These are phyloP conservation scores for Globisporangium paroecandrum DNA, from an alignment of 352 stramenopile genomes.

Conservation along the genomic window DNA sequence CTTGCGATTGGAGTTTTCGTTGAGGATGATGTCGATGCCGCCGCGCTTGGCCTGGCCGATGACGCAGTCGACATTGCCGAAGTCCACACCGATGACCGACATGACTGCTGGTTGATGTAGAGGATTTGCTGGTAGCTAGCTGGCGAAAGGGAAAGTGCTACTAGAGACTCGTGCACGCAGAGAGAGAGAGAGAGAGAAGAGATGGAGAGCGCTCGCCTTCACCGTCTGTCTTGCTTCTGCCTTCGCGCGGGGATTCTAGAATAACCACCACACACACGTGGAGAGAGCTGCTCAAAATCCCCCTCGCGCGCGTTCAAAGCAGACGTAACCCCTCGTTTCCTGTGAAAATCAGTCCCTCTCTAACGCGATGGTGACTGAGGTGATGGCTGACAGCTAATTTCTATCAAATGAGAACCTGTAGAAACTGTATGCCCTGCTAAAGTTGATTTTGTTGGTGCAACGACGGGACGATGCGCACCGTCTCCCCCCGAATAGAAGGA, in stretches of 20 bases:
- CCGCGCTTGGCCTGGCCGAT: conserved; percentile 95
- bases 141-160: conserved; percentile 6
- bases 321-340: not conserved
- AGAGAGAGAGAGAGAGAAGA: not conserved
- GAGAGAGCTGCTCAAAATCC: conserved; percentile 1
- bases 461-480: conserved; percentile 8
- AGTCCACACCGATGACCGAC: conserved; percentile 97
- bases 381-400: no score
- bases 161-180: not conserved
- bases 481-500: conserved; percentile 17
- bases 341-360: not conserved
- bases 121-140: conserved; percentile 1
- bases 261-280: conserved; percentile 21
- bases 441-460: not conserved
- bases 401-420: not conserved
- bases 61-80: conserved; percentile 95
- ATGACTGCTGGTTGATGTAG: conserved; percentile 46
- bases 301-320: not conserved
- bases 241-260: conserved; percentile 22
- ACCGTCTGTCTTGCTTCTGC: not conserved
- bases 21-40: conserved; percentile 99
- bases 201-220: not conserved
- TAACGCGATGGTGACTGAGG: not conserved
- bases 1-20: conserved; percentile 98
- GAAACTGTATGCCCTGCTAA: not conserved